These are phyloP conservation scores for Trichoderma hamatum DNA, from an alignment of 2,329 filamentous ascomycete species.

Conservation along the genomic window DNA sequence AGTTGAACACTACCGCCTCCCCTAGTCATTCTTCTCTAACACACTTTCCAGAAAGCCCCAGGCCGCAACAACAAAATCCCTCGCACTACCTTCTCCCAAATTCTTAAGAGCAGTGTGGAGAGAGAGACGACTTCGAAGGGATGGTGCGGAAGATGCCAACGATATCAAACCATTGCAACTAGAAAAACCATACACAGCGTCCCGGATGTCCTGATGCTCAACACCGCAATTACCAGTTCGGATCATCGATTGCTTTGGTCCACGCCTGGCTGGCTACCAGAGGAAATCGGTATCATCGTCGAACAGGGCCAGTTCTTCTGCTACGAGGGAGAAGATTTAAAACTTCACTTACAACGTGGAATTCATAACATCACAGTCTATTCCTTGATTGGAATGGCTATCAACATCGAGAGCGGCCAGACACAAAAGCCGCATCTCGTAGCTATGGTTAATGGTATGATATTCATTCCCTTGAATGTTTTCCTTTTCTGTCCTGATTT, in stretches of 20 bases:
- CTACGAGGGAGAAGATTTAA: constrained; percentile 89
- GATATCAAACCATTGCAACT: constrained; percentile 86
- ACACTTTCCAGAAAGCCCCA: constrained; percentile 48
- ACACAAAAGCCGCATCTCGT: constrained; percentile 89
- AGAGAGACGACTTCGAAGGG: constrained; percentile 85
- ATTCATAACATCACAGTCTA: constrained; percentile 85
- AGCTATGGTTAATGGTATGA: constrained; percentile 80
- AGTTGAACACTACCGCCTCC: constrained; percentile 26
- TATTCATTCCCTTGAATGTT: no score
- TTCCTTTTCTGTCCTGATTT: not conserved
- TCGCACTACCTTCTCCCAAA: constrained; percentile 77
- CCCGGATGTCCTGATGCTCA: constrained; percentile 85
- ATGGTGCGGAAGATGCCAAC: constrained; percentile 89
- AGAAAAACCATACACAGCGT: constrained; percentile 81
- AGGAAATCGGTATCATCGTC: constrained; percentile 90
- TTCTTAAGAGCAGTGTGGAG: constrained; percentile 91
- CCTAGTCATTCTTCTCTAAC: not conserved
- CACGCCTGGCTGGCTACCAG: constrained; percentile 85
- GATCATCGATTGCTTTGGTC: constrained; percentile 84
- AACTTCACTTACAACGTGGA: constrained; percentile 75
- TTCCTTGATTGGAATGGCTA: constrained; percentile 85
- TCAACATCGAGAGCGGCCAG: constrained; percentile 84
- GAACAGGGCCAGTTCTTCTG: constrained; percentile 92
- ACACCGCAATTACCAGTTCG: constrained; percentile 72
- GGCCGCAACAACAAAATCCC: constrained; percentile 54